Base-by-base conservation (phyloP, 208 protist genomes). In the Crithidia thermophila region DNA sequence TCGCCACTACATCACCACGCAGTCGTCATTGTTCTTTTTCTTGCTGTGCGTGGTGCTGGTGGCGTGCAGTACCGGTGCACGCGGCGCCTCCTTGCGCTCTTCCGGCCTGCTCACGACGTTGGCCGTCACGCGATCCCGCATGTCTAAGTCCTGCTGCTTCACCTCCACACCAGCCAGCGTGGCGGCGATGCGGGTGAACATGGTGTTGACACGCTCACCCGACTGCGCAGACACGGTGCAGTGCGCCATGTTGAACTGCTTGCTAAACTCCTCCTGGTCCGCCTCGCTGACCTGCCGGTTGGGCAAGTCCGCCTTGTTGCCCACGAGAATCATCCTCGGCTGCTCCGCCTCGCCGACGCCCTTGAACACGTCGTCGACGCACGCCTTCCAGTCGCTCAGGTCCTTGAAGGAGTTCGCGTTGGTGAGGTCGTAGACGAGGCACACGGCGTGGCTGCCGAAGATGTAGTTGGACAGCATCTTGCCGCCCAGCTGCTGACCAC, bases 391-490 rank as follows among this genome's bases (percentile, higher is more conserved):
- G 56, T 98, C 92, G 33, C 94, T 84, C 18, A 98, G 56, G 56
- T 98, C 89, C 52, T 98, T 94, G 52, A 99, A 98, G 46, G 85
- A 90, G 45, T 84, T 75, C 14, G 72, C 47, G 64, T 94, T 97
- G 3, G 97, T 98, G 43, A 98, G 91, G 67, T 99, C 97, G 72
- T 98, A 99, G 28, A 91, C 82, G 50, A 98, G 79, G 42, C 95
- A 82, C 16, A 99, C 81, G 0, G 94, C 95, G 43, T 98, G 65
- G 25, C 90, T 79, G 42, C 91, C 94, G 51, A 88, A 85, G 40
- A 99, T 86, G 74, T 99, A 99, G 72, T 97, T 98, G 4, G 62
- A 39, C 40, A 99, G 74, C 94, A 98, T 98, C 50, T 93, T 95
- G 37, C 88, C 83, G 21, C 97, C 96, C 28, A 98, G 87, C 55